Base-by-base conservation (phyloP, 345 rosid genomes). In the Dimocarpus longan region DNA sequence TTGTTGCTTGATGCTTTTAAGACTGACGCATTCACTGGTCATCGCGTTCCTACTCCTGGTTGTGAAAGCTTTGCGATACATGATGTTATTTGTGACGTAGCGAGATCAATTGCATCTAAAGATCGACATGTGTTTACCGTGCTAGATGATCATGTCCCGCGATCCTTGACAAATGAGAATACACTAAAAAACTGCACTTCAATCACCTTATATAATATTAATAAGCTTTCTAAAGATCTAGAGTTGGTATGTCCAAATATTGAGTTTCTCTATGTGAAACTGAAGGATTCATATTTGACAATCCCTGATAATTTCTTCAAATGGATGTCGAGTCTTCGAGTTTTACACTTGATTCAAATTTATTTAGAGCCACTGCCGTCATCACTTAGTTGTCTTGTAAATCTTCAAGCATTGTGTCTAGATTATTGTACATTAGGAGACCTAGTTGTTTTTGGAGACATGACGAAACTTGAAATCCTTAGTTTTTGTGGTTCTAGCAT, bases 351-450 rank as follows among this genome's bases (percentile, higher is more conserved):
- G 60, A 59, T 75, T 18, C 0, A 1, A 4, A 32, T 81, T 42
- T 8, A 66, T 32, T 24, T 81, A 26, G 7, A 52, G 3, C 43
- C 56, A 13, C 37, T 84, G 22, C 82, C 82, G 4, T 64, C 67
- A 0, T 78, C 86, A 10, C 7, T 75, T 57, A 3, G 22, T 5
- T 24, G 4, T 22, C 78, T 84, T 4, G 54, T 13, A 10, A 67
- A 67, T n/a, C 82, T 84, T 40, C 75, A 21, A 5, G 78, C 82
- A 28, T 26, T 84, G 72, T 71, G 78, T 68, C 64, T 84, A 19
- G 64, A 70, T 52, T 0, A 6, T 0, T 66, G 82, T 39, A 0
- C 1, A 18, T 46, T 81, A 8, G 46, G 42, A 12, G 84, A 81
- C 21, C 28, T 78, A 42, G 19, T 48, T 0, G 6, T 43, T 18